Percentiles rank a stretch among this genome's conserved stretches.
phyloP scores from a whole-genome alignment of 2,329 filamentous ascomycete genomes.

The Onygenales sp. region DNA sequence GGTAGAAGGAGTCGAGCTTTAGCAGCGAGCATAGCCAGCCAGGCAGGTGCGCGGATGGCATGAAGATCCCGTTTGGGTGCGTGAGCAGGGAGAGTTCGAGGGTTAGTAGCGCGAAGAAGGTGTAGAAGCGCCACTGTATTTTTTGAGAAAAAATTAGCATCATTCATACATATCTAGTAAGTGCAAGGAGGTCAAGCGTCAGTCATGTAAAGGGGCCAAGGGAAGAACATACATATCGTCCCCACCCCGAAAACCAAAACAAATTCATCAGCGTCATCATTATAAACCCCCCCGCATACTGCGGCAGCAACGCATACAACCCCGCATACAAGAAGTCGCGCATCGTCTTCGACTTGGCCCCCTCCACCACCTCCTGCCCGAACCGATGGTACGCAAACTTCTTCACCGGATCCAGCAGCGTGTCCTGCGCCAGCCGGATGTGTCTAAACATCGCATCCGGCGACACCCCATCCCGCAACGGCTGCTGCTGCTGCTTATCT shows the following conservation, averaged over 20 bases:
- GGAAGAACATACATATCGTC: constrained; percentile 34
- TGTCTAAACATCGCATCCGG: constrained; percentile 60
- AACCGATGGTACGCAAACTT: constrained; percentile 87
- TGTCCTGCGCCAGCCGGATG: constrained; percentile 75
- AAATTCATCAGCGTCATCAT: constrained; percentile 29
- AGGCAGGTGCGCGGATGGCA: constrained; percentile 25
- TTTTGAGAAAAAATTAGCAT: constrained; percentile 2
- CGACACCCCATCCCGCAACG: constrained; percentile 17
- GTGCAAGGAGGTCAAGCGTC: too few species aligned
- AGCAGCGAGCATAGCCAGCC: constrained; percentile 19
- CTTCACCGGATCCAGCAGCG: constrained; percentile 63
- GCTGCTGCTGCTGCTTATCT: constrained; percentile 57
- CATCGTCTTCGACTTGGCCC: constrained; percentile 48
- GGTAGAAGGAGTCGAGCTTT: constrained; percentile 38
- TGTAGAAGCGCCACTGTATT: constrained; percentile 41
- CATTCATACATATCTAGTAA: constrained; percentile 14
- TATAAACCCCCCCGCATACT: constrained; percentile 30
- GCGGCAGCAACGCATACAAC: constrained; percentile 36
- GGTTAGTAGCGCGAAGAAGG: constrained; percentile 44
- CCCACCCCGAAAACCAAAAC: constrained; percentile 33
- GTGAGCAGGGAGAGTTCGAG: constrained; percentile 52
- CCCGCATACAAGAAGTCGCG: constrained; percentile 65
- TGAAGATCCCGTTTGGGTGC: constrained; percentile 35
- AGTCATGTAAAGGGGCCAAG: constrained; percentile 7
- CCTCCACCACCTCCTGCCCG: constrained; percentile 60